Percentiles rank a stretch among this genome's conserved stretches.
phyloP scores from a whole-genome alignment of 2,329 filamentous ascomycete genomes.

The Fusarium protoensiforme region DNA sequence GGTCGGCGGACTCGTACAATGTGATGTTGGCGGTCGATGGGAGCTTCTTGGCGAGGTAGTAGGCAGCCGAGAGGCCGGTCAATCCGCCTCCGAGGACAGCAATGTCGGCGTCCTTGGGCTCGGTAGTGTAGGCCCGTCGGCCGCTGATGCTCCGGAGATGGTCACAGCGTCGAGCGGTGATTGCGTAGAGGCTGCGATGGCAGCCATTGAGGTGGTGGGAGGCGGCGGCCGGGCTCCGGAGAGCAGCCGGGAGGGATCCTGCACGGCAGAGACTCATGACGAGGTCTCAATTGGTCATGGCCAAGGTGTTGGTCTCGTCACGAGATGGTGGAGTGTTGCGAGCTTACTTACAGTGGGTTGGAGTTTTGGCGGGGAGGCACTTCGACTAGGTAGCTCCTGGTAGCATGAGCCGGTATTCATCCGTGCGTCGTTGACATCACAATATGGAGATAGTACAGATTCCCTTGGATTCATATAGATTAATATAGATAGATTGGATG shows the following conservation, averaged over 20 bases:
- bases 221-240: slow-evolving; percentile 38
- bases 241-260: slow-evolving; percentile 41
- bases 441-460: neutral
- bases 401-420: slow-evolving; percentile 33
- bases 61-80: slow-evolving; percentile 82
- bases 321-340: slow-evolving; percentile 32
- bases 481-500: neutral
- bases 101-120: slow-evolving; percentile 51
- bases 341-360: neutral
- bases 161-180: neutral
- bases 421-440: slow-evolving; percentile 29
- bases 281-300: slow-evolving; percentile 46
- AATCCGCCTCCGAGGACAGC: slow-evolving; percentile 85
- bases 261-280: slow-evolving; percentile 44
- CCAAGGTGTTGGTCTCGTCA: neutral
- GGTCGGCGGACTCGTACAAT: slow-evolving; percentile 77
- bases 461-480: neutral
- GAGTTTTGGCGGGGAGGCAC: neutral
- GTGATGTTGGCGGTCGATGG: slow-evolving; percentile 75
- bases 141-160: neutral
- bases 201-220: slow-evolving; percentile 31
- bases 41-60: slow-evolving; percentile 78
- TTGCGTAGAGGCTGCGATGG: slow-evolving; percentile 16
- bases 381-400: neutral
- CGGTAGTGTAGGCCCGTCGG: slow-evolving; percentile 31